phyloP scores from a whole-genome alignment of 257 asterid species.

The Lycium ferocissimum region DNA sequence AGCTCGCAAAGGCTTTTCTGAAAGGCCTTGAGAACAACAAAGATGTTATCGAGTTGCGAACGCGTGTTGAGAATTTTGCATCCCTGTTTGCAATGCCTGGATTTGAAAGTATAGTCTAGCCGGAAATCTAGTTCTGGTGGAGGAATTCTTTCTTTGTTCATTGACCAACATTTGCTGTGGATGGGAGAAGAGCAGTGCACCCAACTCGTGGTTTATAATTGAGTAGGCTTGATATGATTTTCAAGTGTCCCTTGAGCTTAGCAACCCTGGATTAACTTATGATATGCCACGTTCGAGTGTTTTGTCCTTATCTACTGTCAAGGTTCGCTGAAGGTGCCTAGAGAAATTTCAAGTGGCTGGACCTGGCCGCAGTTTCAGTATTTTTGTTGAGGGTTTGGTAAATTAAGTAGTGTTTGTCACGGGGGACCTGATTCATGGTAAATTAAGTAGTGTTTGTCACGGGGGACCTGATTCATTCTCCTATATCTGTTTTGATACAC shows the following conservation, averaged over 20 bases:
- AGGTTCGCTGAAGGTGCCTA: neutral
- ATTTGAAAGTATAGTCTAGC: constrained; percentile 57
- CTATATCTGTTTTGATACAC: neutral
- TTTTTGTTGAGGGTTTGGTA: constrained; percentile 24
- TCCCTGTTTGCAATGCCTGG: constrained; percentile 93
- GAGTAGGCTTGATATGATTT: constrained; percentile 3
- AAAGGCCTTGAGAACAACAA: constrained; percentile 83
- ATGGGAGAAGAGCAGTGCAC: neutral
- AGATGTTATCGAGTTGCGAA: constrained; percentile 70
- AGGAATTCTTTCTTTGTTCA: neutral
- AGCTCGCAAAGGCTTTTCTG: constrained; percentile 62
- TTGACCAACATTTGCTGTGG: constrained; percentile 21
- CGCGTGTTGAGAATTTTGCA: constrained; percentile 84
- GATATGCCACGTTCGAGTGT: neutral
- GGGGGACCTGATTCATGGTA: neutral
- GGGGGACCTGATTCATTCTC: neutral
- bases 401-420: neutral
- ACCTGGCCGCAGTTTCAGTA: neutral
- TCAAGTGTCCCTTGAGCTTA: neutral
- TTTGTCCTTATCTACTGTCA: neutral
- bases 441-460: constrained; percentile 18
- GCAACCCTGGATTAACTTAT: neutral
- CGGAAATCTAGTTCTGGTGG: constrained; percentile 12
- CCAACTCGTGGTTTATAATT: constrained; percentile 12
- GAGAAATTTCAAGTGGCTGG: neutral